Evolutionary conservation across 2,329 filamentous ascomycete species (phyloP).

Genomic region (Aspergillus intermedius): DNA sequence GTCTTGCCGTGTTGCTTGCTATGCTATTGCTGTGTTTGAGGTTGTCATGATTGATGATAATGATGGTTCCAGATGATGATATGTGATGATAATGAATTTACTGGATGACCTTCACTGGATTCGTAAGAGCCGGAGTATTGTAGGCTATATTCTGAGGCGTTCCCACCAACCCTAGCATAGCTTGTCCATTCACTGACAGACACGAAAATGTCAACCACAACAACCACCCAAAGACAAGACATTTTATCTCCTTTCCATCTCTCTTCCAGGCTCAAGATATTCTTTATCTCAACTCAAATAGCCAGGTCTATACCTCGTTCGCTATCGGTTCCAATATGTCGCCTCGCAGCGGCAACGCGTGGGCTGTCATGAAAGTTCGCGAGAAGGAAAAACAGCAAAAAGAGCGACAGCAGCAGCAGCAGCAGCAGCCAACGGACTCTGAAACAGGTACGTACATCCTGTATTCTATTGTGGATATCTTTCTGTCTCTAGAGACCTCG

Average conservation of each 20-base stretch:
- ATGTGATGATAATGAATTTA: slow-evolving; percentile 13
- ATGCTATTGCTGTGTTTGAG: slow-evolving; percentile 1
- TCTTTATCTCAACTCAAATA: too few species aligned
- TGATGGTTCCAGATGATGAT: slow-evolving; percentile 10
- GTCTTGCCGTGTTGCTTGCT: slow-evolving; percentile 2
- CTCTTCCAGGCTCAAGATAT: too few species aligned
- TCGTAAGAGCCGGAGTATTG: background rate
- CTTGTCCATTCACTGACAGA: too few species aligned
- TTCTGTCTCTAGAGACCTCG: too few species aligned
- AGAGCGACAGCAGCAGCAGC: background rate
- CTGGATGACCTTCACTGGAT: background rate
- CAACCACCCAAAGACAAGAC: too few species aligned
- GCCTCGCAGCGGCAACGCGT: slow-evolving; percentile 20
- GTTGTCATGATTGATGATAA: slow-evolving; percentile 11
- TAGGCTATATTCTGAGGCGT: too few species aligned
- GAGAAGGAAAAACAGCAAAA: slow-evolving; percentile 6
- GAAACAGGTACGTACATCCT: slow-evolving; percentile 6
- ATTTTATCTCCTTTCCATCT: background rate
- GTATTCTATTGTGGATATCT: background rate
- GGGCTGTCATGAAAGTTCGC: slow-evolving; percentile 17
- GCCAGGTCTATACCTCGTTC: background rate
- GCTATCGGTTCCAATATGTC: slow-evolving; percentile 5
- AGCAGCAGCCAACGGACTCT: background rate
- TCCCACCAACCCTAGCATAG: too few species aligned
- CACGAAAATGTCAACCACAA: too few species aligned